Evolutionary conservation across 192 early-diverging fungal species (phyloP).

Genomic region (Entomortierella chlamydospora): DNA sequence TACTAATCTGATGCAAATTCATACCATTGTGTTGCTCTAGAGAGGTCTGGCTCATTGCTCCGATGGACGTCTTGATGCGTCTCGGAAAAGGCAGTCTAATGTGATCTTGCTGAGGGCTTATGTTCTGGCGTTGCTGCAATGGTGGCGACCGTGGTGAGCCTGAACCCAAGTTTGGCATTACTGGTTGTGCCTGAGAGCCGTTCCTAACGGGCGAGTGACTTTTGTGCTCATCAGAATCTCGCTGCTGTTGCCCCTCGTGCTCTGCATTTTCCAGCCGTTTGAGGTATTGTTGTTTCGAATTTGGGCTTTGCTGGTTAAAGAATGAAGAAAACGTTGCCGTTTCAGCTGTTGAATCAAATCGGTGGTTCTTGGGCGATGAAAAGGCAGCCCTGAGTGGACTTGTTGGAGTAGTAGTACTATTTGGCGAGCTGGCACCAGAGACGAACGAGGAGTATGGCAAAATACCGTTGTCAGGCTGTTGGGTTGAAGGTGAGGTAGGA

Average conservation of each 20-base stretch:
- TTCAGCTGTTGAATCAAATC: background rate
- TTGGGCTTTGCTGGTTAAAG: constrained; percentile 15
- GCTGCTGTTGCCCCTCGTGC: background rate
- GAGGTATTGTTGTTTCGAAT: constrained; percentile 4
- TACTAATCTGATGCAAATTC: background rate
- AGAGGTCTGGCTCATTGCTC: background rate
- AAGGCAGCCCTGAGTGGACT: constrained; percentile 15
- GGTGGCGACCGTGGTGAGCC: background rate
- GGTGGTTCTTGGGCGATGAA: constrained; percentile 18
- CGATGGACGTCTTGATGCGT: background rate
- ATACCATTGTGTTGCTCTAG: background rate
- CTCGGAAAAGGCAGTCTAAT: background rate
- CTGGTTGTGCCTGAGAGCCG: constrained; percentile 6
- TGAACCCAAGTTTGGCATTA: background rate
- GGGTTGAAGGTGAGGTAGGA: background rate
- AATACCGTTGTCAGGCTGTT: background rate
- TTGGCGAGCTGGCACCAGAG: background rate
- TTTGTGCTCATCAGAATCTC: background rate
- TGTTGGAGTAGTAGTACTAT: constrained; percentile 5
- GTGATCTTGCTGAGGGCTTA: background rate
- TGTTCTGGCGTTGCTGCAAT: background rate
- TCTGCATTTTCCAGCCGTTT: background rate
- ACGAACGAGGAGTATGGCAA: background rate
- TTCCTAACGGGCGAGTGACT: constrained; percentile 2
- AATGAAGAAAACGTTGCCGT: constrained; percentile 17